A percentile compares a stretch with the other conserved stretches of the same genome.
Conservation (phyloP, 2,329 filamentous ascomycete species). For the Colletotrichum simmondsii region DNA sequence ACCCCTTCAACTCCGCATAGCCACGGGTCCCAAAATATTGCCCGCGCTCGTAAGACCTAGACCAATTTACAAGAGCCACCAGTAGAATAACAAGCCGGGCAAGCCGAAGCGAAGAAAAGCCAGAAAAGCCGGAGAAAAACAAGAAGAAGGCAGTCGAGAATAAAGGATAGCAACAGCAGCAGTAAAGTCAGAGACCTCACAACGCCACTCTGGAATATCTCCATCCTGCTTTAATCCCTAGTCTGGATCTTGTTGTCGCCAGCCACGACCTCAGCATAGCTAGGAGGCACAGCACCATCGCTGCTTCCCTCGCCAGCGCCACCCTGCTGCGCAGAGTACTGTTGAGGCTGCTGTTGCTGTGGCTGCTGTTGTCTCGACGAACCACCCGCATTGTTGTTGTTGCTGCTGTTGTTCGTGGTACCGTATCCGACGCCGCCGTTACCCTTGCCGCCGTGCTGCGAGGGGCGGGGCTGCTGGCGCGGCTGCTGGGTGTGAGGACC, state of each 20-base stretch:
- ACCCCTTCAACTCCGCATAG: not conserved
- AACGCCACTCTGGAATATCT: no score
- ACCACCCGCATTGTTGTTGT: constrained; percentile 39
- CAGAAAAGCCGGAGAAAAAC: not conserved
- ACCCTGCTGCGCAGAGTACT: constrained; percentile 5
- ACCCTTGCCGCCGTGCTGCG: constrained; percentile 42
- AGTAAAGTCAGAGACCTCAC: not conserved
- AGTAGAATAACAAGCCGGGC: not conserved
- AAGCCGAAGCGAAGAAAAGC: not conserved
- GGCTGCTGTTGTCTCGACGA: constrained; percentile 26
- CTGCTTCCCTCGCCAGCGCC: constrained; percentile 55
- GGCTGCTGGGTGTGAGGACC: constrained; percentile 43
- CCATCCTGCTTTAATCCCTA: constrained; percentile 56
- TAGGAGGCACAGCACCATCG: constrained; percentile 73
- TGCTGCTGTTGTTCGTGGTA: constrained; percentile 44
- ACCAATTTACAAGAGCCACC: constrained; percentile 4
- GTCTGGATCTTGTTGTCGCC: constrained; percentile 92
- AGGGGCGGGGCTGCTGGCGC: constrained; percentile 45
- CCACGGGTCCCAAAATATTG: not conserved
- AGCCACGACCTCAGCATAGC: constrained; percentile 85
- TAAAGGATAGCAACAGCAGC: not conserved
- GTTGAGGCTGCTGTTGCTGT: constrained; percentile 37
- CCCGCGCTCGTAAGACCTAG: not conserved
- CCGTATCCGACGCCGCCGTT: constrained; percentile 56
- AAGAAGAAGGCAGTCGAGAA: not conserved